Percentiles rank a stretch among this genome's conserved stretches.
Conservation (phyloP, 371 early-diverging fungal genomes). For the Mucor sp. region DNA sequence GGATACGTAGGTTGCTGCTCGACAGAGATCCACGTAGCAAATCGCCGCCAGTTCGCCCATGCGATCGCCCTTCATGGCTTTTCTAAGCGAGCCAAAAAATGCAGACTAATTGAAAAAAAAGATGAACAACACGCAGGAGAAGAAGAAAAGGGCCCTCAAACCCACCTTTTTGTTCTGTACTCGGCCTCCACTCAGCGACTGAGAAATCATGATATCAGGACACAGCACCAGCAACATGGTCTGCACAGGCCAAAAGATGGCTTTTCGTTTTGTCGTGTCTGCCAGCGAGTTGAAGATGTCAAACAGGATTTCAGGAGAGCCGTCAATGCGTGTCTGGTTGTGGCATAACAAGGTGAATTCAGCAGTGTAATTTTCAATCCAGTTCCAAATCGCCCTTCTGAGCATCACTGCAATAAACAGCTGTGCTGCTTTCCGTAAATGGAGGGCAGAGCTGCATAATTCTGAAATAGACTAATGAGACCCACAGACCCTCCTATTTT, state of each 20-base stretch:
- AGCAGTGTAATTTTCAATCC: constrained; percentile 77
- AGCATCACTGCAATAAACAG: constrained; percentile 62
- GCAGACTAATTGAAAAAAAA: constrained; percentile 35
- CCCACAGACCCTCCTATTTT: neutral
- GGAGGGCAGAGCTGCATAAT: constrained; percentile 45
- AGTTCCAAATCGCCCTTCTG: constrained; percentile 81
- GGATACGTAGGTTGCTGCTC: constrained; percentile 67
- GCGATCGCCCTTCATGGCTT: constrained; percentile 54
- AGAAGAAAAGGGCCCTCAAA: neutral
- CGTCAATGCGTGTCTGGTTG: constrained; percentile 64
- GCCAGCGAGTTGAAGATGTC: constrained; percentile 67
- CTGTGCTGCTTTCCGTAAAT: constrained; percentile 66
- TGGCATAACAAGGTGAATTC: constrained; percentile 69
- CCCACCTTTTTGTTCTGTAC: constrained; percentile 40
- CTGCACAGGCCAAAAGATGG: constrained; percentile 79
- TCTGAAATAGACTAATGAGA: constrained; percentile 33
- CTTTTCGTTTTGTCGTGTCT: constrained; percentile 62
- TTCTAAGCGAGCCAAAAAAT: constrained; percentile 66
- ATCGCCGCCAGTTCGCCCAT: constrained; percentile 67
- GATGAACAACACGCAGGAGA: too few species aligned
- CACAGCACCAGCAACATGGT: constrained; percentile 75
- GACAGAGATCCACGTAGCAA: constrained; percentile 77
- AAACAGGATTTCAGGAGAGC: constrained; percentile 73
- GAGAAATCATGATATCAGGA: constrained; percentile 62
- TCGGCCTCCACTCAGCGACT: constrained; percentile 33